Base-by-base conservation (phyloP, 192 early-diverging fungal genomes). In the Spizellomyces sp. region DNA sequence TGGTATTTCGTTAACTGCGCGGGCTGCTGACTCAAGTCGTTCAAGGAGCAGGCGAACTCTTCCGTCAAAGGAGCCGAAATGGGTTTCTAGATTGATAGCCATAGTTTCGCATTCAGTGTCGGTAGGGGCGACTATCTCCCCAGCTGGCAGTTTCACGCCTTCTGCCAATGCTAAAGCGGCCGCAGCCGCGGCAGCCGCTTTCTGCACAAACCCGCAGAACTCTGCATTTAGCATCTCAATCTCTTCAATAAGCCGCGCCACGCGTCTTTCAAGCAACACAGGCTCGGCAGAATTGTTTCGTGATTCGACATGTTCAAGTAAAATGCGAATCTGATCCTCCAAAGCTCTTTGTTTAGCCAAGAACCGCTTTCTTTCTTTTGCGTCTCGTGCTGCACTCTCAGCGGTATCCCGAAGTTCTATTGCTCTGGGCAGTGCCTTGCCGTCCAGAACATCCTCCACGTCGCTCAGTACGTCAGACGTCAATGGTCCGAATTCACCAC, bases 131-230 rank as follows among this genome's bases (percentile, higher is more conserved):
- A 36, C 15, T 4, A 41, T n/a, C 22, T 27, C 42, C 7, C 50
- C 17, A 65, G 70, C 70, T 9, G 70, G 70, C 8, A 72, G 45
- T 42, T 55, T 36, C 9, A 72, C 27, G n/a, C 70, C 70, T 56
- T 65, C 48, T 41, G 63, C 62, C 62, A 57, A 50, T 21, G 62
- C 70, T n/a, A 50, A 14, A 6, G 70, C 70, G 17, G 63, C 70
- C 7, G 70, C 63, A 17, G 62, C 70, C 21, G 36, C 70, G 12
- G 48, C 70, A 4, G 70, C 50, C 19, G 62, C 61, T 43, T 64
- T 63, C 50, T 65, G 60, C 12, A 72, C 62, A 22, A 63, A 47
- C 41, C 14, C 10, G 41, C n/a, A 9, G 22, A 65, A 72, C 27
- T 72, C 62, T 15, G 15, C 55, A 65, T 27, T 27, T 21, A 21